Percentiles rank a stretch among this genome's conserved stretches.
Evolutionary conservation across 2,329 filamentous ascomycete genomes (phyloP).

Genomic region (Trichophyton verrucosum): DNA sequence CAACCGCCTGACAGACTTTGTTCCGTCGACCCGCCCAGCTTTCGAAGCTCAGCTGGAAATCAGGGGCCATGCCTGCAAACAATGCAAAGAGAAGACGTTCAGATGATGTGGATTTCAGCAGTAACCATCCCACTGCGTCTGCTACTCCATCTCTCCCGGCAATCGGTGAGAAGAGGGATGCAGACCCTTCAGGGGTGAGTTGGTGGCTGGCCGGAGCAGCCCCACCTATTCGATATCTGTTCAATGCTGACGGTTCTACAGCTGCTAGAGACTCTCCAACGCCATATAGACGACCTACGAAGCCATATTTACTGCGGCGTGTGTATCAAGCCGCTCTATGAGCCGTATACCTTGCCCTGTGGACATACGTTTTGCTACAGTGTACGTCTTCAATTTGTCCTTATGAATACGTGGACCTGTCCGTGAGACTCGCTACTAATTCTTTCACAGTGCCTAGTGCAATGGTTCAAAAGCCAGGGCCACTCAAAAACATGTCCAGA

Average conservation of each 20-base stretch:
- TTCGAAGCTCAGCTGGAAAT: background rate
- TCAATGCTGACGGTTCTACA: constrained; percentile 11
- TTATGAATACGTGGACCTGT: too few species aligned
- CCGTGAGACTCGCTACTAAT: background rate
- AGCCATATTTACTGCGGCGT: constrained; percentile 54
- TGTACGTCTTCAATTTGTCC: constrained; percentile 28
- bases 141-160: background rate
- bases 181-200: constrained; percentile 1
- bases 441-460: constrained; percentile 41
- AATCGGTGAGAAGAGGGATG: background rate
- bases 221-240: background rate
- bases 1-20: background rate
- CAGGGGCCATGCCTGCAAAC: background rate
- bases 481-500: constrained; percentile 56
- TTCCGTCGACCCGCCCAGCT: background rate
- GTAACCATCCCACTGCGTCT: background rate
- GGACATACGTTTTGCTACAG: constrained; percentile 63
- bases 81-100: background rate
- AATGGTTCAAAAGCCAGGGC: constrained; percentile 43
- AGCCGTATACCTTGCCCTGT: constrained; percentile 55
- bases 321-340: constrained; percentile 55
- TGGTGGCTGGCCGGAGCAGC: background rate
- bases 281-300: constrained; percentile 50
- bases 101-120: constrained; percentile 1
- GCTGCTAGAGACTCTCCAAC: constrained; percentile 34